Base-by-base conservation (phyloP, 306 rosid genomes). In the Vigna hirtella region DNA sequence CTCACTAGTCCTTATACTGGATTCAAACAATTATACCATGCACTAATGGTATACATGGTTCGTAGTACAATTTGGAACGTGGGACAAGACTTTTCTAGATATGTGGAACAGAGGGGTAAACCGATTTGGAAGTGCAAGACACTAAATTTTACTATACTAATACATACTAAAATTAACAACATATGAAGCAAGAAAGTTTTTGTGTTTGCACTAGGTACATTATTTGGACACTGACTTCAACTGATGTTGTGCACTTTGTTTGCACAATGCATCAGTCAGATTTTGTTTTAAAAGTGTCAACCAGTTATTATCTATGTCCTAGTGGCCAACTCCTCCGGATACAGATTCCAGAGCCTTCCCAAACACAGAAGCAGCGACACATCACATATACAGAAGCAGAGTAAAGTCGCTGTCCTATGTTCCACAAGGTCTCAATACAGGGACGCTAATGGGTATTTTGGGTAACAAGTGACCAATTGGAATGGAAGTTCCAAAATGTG, bases 11-110 rank as follows among this genome's bases (percentile, higher is more conserved):
- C 28, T 22, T 12, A 40, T 47, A 40, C 38, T 68, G 56, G 75
- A 56, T 26, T 67, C 10, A 74, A 70, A 74, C 34, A 59, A 73
- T 56, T 30, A 63, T 18, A 45, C 28, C 40, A 61, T 28, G 74
- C 56, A 66, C 15, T 32, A 58, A 34, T 26, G 28, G 28, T 26
- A 26, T 26, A 26, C 28, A 26, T 26, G 16, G 34, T 22, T 57
- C 3, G n/a, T 34, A 4, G 3, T 20, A 10, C 11, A 8, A 57
- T 57, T 57, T 24, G 36, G 63, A 1, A 24, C 2, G 8, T 4
- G 36, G 32, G 13, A 24, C 36, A 4, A 20, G 32, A 18, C 15
- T 55, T 55, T 55, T 20, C 30, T 55, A 55, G 62, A 28, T 55
- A 55, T 6, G 32, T 55, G 32, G 32, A 55, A 55, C 32, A 57